Evolutionary conservation across 2,329 filamentous ascomycete genomes (phyloP).

Genomic region (Myriosclerotinia duriaeana): DNA sequence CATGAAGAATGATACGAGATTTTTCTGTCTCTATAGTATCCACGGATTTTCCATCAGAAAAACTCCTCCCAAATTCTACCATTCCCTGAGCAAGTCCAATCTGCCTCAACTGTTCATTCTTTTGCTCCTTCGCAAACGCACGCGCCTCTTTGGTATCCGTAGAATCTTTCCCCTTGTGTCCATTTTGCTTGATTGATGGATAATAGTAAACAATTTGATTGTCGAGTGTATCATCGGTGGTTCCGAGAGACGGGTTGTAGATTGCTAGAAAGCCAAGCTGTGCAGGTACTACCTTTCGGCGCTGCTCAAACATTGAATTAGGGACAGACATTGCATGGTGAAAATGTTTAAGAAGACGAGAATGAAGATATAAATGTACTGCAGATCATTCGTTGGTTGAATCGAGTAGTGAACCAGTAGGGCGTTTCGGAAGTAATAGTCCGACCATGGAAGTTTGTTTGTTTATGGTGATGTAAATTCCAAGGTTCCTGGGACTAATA

Average conservation of each 20-base stretch:
- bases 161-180: conserved; percentile 12
- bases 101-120: conserved; percentile 85
- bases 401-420: neutral
- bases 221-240: conserved; percentile 57
- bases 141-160: conserved; percentile 34
- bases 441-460: neutral
- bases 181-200: conserved; percentile 36
- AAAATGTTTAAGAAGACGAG: neutral
- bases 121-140: conserved; percentile 56
- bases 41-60: conserved; percentile 73
- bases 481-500: neutral
- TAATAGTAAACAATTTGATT: conserved; percentile 90
- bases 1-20: conserved; percentile 77
- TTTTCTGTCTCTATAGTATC: conserved; percentile 91
- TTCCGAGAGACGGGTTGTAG: conserved; percentile 84
- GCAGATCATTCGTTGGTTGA: conserved; percentile 6
- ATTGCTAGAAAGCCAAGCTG: conserved; percentile 89
- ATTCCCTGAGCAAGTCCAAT: conserved; percentile 96
- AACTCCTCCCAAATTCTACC: conserved; percentile 87
- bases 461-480: conserved; percentile 14
- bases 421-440: neutral
- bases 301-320: conserved; percentile 36
- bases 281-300: conserved; percentile 56
- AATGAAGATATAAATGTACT: conserved; percentile 11
- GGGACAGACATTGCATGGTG: conserved; percentile 36